Evolutionary conservation across 352 stramenopile genomes (phyloP).

Genomic region (Phytopythium cucurbitacearum): DNA sequence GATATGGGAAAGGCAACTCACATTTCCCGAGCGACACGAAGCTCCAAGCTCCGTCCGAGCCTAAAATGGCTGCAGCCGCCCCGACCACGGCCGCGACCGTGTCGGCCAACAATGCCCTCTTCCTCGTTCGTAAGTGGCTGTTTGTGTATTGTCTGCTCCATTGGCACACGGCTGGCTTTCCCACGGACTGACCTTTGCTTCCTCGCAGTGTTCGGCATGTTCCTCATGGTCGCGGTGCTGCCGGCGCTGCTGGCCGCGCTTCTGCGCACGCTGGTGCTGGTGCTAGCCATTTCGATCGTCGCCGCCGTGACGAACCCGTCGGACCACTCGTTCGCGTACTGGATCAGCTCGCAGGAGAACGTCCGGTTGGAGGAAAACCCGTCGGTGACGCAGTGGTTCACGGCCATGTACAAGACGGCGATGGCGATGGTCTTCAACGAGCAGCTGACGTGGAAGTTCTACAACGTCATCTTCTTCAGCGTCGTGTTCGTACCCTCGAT

Average conservation of each 20-base stretch:
- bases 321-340: conserved; percentile 66
- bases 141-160: conserved; percentile 5
- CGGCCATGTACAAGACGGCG: conserved; percentile 62
- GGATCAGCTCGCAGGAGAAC: conserved; percentile 60
- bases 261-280: conserved; percentile 30
- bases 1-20: neutral
- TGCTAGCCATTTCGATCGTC: conserved; percentile 15
- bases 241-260: conserved; percentile 48
- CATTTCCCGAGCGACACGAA: too few relatives aligned
- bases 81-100: conserved; percentile 16
- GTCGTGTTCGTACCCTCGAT: conserved; percentile 57
- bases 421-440: conserved; percentile 65
- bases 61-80: conserved; percentile 3
- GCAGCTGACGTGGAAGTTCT: conserved; percentile 47
- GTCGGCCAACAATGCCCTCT: conserved; percentile 61
- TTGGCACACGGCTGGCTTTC: neutral
- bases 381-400: conserved; percentile 62
- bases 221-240: conserved; percentile 59
- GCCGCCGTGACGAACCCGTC: conserved; percentile 57
- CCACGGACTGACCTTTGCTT: neutral
- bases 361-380: conserved; percentile 30
- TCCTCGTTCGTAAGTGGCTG: conserved; percentile 50
- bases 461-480: conserved; percentile 63
- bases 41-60: neutral
- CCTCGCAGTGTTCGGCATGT: conserved; percentile 56